Conservation (phyloP, 1,284 basidiomycete genomes). For the Papiliotrema laurentii region DNA sequence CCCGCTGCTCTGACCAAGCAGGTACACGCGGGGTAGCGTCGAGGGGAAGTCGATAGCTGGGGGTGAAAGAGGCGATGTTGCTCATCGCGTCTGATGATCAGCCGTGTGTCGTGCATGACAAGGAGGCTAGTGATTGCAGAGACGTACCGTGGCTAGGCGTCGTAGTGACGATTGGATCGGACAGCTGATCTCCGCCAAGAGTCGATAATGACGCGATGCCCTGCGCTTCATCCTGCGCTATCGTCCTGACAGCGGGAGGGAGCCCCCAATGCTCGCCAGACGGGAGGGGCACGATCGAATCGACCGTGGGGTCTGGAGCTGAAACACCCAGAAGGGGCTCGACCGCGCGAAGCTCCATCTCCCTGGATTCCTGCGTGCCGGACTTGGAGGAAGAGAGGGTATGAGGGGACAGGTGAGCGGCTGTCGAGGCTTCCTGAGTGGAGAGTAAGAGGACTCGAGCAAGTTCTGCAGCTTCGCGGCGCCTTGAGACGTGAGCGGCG, state of each 20-base stretch:
- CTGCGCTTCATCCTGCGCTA: background rate
- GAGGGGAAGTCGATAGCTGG: background rate
- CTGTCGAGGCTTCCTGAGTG: conserved; percentile 27
- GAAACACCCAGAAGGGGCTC: too few relatives aligned
- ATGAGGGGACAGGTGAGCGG: conserved; percentile 16
- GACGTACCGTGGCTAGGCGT: background rate
- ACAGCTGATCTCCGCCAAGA: background rate
- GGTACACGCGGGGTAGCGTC: background rate
- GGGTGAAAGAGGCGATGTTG: conserved; percentile 1
- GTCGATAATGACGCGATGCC: background rate
- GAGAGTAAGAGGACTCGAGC: conserved; percentile 33
- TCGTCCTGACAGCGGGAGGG: background rate
- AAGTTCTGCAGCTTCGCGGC: conserved; percentile 40
- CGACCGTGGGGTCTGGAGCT: too few relatives aligned
- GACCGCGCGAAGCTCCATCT: conserved; percentile 27
- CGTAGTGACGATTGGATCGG: background rate
- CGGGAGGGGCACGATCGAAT: too few relatives aligned
- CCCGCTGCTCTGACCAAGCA: background rate
- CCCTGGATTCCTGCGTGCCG: conserved; percentile 29
- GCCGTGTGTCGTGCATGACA: background rate
- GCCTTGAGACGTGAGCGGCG: too few relatives aligned
- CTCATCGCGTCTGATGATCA: background rate
- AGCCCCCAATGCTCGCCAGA: background rate
- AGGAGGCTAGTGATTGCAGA: background rate
- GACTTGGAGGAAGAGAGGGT: conserved; percentile 16